Conservation (phyloP, 192 early-diverging fungal species). For the Umbelopsis ramanniana region DNA sequence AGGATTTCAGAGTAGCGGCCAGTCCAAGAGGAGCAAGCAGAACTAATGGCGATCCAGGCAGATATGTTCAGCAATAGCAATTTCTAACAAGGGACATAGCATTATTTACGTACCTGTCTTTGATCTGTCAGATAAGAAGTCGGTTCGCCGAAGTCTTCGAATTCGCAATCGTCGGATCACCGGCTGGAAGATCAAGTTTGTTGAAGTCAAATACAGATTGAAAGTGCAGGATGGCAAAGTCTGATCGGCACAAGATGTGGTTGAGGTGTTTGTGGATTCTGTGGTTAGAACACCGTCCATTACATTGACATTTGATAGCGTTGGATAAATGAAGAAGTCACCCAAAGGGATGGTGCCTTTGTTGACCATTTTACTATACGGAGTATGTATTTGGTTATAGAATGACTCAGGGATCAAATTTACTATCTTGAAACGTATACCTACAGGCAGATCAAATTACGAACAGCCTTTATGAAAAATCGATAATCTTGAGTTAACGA, state of each 20-base stretch:
- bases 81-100: neutral
- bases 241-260: neutral
- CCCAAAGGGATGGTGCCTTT: slow-evolving; percentile 35
- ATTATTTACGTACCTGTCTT: neutral
- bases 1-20: neutral
- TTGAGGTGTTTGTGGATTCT: neutral
- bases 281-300: neutral
- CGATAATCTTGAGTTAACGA: slow-evolving; percentile 34
- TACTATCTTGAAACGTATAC: neutral
- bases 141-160: neutral
- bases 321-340: slow-evolving; percentile 33
- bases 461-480: slow-evolving; percentile 35
- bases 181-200: slow-evolving; percentile 40
- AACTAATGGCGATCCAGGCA: neutral
- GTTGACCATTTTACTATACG: slow-evolving; percentile 27
- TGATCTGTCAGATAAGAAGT: neutral
- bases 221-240: slow-evolving; percentile 32
- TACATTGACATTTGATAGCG: neutral
- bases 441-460: slow-evolving; percentile 35
- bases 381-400: neutral
- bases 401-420: neutral
- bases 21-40: slow-evolving; percentile 4
- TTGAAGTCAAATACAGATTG: slow-evolving; percentile 35
- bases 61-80: neutral
- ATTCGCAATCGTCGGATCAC: slow-evolving; percentile 30